A percentile compares a stretch with the other conserved stretches of the same genome.
Conservation (phyloP, 1,284 basidiomycete species). For the Cutaneotrichosporon sp. region DNA sequence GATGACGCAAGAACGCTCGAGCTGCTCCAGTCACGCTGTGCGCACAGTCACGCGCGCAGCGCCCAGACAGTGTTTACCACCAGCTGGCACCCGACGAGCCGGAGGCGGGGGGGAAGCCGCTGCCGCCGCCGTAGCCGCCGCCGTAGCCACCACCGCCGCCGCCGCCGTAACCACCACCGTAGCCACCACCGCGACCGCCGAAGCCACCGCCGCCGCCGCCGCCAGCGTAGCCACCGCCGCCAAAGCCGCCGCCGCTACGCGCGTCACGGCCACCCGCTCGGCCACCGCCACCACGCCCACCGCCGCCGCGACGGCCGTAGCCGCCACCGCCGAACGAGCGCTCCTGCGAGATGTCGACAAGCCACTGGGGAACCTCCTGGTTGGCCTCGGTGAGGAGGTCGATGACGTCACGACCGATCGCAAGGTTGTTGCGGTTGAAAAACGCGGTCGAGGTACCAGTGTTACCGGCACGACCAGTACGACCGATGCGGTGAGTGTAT, state of each 20-base stretch:
- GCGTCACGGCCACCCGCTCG: slow-evolving; percentile 61
- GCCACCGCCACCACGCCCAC: slow-evolving; percentile 60
- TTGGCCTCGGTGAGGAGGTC: slow-evolving; percentile 95
- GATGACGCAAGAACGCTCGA: background rate
- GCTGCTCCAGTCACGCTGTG: background rate
- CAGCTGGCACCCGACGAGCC: slow-evolving; percentile 52
- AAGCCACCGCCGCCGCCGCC: slow-evolving; percentile 36
- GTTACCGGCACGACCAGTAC: slow-evolving; percentile 99
- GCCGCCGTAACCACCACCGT: slow-evolving; percentile 59
- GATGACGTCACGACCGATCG: slow-evolving; percentile 86
- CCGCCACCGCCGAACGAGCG: slow-evolving; percentile 66
- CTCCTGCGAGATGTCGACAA: slow-evolving; percentile 83
- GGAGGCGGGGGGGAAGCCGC: slow-evolving; percentile 46
- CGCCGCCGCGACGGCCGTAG: slow-evolving; percentile 57
- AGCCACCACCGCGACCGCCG: slow-evolving; percentile 62
- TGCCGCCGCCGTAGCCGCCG: slow-evolving; percentile 38
- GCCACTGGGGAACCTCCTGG: slow-evolving; percentile 91
- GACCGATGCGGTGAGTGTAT: slow-evolving; percentile 97
- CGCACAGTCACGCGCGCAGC: background rate
- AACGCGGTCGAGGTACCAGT: slow-evolving; percentile 92
- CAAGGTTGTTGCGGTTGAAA: slow-evolving; percentile 88
- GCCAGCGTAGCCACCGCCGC: slow-evolving; percentile 40
- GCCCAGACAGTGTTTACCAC: slow-evolving; percentile 39
- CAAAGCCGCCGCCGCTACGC: slow-evolving; percentile 55
- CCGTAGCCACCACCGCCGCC: slow-evolving; percentile 59